These are phyloP conservation scores for Carex myosuroides DNA, from an alignment of 176 grass and related monocot genomes.

Conservation along the genomic window DNA sequence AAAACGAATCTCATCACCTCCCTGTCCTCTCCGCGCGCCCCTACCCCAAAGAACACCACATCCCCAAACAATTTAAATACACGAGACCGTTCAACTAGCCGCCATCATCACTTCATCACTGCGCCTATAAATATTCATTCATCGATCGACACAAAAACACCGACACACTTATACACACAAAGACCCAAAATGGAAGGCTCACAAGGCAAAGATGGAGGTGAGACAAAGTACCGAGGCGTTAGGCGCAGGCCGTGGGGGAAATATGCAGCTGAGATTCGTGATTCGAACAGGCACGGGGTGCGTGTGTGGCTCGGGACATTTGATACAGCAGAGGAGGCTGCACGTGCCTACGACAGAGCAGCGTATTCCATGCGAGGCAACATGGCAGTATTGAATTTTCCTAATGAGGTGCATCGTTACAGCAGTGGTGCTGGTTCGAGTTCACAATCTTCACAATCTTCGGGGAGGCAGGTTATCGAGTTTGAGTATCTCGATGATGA, in stretches of 20 bases:
- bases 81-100: not conserved
- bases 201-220: slow-evolving; percentile 25
- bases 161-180: not conserved
- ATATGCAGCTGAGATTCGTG: slow-evolving; percentile 83
- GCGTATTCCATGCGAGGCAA: slow-evolving; percentile 74
- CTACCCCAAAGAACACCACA: not conserved
- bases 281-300: slow-evolving; percentile 64
- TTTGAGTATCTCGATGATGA: slow-evolving; percentile 69
- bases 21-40: not conserved
- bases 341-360: slow-evolving; percentile 60
- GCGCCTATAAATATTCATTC: not conserved
- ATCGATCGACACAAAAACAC: not conserved
- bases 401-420: slow-evolving; percentile 39
- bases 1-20: slow-evolving; percentile 8
- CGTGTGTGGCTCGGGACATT: slow-evolving; percentile 75
- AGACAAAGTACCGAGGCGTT: slow-evolving; percentile 70
- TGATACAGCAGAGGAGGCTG: slow-evolving; percentile 80
- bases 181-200: slow-evolving; percentile 11
- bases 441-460: slow-evolving; percentile 19
- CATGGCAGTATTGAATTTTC: slow-evolving; percentile 81
- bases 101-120: slow-evolving; percentile 20
- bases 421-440: not conserved
- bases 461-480: slow-evolving; percentile 39
- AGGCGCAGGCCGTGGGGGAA: slow-evolving; percentile 63
- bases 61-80: slow-evolving; percentile 13